A percentile compares a stretch with the other conserved stretches of the same genome.
These are phyloP conservation scores for Calonectria henricotiae DNA, from an alignment of 2,329 filamentous ascomycete genomes.

Conservation along the genomic window DNA sequence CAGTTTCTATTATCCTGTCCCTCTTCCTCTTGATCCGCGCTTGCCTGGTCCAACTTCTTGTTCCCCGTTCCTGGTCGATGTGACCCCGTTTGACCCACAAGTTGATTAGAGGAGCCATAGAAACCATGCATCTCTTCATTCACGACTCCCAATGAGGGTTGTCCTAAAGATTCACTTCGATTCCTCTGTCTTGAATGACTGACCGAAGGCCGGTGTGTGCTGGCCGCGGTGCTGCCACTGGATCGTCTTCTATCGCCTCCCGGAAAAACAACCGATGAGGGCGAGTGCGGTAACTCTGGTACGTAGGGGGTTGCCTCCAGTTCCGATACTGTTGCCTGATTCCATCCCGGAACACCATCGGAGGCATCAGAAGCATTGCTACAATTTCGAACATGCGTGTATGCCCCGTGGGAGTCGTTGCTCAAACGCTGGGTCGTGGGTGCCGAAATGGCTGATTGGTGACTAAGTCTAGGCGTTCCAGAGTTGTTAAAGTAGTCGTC, in stretches of 20 bases:
- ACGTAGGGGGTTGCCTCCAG: constrained; percentile 58
- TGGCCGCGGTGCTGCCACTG: constrained; percentile 45
- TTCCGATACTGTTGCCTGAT: constrained; percentile 51
- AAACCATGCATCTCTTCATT: constrained; percentile 68
- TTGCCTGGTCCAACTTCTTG: not conserved
- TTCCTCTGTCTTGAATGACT: constrained; percentile 50
- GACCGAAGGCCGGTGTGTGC: constrained; percentile 47
- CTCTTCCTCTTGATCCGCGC: not conserved
- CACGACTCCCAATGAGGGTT: constrained; percentile 54
- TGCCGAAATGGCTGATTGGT: constrained; percentile 45
- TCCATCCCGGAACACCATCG: constrained; percentile 54
- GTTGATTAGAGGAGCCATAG: constrained; percentile 61
- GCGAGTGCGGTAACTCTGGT: constrained; percentile 58
- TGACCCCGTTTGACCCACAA: constrained; percentile 62
- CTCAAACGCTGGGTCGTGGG: constrained; percentile 53
- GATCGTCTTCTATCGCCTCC: constrained; percentile 53
- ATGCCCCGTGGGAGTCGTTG: constrained; percentile 59
- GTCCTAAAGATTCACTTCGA: constrained; percentile 49
- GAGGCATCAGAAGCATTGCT: constrained; percentile 65
- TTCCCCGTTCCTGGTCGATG: constrained; percentile 43
- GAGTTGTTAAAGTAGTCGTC: constrained; percentile 54
- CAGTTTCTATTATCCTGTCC: constrained; percentile 2
- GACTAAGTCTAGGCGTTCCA: constrained; percentile 42
- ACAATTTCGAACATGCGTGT: constrained; percentile 60
- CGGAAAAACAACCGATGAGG: constrained; percentile 43